Base-by-base conservation (phyloP, 768 basidiomycete genomes). In the Boletus vermiculosoides region DNA sequence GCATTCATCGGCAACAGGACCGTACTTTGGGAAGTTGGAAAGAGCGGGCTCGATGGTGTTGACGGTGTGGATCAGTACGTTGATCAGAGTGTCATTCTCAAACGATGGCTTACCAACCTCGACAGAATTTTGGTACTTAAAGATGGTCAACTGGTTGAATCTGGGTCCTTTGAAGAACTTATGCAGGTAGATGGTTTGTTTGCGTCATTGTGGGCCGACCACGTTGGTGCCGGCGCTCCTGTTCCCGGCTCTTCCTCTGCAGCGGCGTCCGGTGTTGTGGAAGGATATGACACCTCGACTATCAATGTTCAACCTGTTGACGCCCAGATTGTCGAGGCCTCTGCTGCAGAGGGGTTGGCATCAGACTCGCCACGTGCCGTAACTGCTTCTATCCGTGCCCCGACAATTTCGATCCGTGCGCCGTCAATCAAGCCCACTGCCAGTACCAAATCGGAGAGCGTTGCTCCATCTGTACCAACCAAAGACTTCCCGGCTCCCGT, bases 151-250 rank as follows among this genome's bases (percentile, higher is more conserved):
- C 87, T 98, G 45, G 78, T 89, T 39, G 96, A 98, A 71, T 82
- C 83, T 57, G 93, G 93, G 10, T 82, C 74, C 41, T 92, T 93
- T 71, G 83, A 81, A 56, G 91, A 94, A 58, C 78, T 97, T 33
- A 73, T 94, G 45, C 83, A 84, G 31, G 73, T 74, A 45, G 81
- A 88, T 61, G 90, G 90, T 50, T 66, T 84, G 39, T 94, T 94
- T 64, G 88, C 90, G 13, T 78, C 82, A 1, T 89, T 95, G 90
- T 97, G 94, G 94, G 85, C 89, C 1, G 85, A 92, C 67, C 90
- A 95, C 66, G 77, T 88, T 31, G 83, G 84, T 23, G 79, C 86
- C 5, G 78, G 82, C 51, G 74, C 73, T 58, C 72, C 78, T 16
- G 64, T 75, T 37, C 72, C 77, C 5, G 62, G 66, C 20, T 71